These are phyloP conservation scores for Magnolia changhungtana DNA, from an alignment of 164 flowering plant genomes.

Conservation along the genomic window DNA sequence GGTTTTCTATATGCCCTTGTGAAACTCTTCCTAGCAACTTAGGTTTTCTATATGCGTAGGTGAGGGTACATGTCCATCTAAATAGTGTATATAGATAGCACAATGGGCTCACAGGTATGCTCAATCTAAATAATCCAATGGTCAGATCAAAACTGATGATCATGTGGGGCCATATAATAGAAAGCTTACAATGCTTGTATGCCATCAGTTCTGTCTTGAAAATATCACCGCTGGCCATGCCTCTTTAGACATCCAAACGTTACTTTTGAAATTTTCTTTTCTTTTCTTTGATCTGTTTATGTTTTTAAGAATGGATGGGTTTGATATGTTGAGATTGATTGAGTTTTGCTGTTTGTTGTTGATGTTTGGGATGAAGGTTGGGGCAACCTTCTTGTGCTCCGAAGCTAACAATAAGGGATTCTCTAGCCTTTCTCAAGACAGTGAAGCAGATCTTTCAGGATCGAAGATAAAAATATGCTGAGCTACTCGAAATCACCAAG, in stretches of 20 bases:
- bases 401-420: constrained; percentile 76
- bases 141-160: too few relatives aligned
- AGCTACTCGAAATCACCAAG: constrained; percentile 89
- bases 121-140: too few relatives aligned
- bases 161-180: too few relatives aligned
- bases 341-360: not conserved
- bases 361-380: constrained; percentile 37
- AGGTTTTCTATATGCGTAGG: too few relatives aligned
- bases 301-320: not conserved
- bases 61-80: too few relatives aligned
- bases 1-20: too few relatives aligned
- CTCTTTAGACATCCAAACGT: not conserved
- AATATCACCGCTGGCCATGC: too few relatives aligned
- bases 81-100: too few relatives aligned
- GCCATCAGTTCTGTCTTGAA: too few relatives aligned
- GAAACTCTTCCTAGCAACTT: too few relatives aligned
- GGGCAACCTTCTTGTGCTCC: constrained; percentile 48
- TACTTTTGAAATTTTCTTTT: not conserved
- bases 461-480: constrained; percentile 62
- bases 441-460: constrained; percentile 82
- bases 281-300: not conserved
- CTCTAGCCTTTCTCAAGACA: constrained; percentile 70
- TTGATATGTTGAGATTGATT: constrained; percentile 1
- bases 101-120: too few relatives aligned
- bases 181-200: too few relatives aligned